A percentile compares a stretch with the other conserved stretches of the same genome.
Conservation (phyloP, 169 alveolate genomes). For the Plasmodium cynomolgi region DNA sequence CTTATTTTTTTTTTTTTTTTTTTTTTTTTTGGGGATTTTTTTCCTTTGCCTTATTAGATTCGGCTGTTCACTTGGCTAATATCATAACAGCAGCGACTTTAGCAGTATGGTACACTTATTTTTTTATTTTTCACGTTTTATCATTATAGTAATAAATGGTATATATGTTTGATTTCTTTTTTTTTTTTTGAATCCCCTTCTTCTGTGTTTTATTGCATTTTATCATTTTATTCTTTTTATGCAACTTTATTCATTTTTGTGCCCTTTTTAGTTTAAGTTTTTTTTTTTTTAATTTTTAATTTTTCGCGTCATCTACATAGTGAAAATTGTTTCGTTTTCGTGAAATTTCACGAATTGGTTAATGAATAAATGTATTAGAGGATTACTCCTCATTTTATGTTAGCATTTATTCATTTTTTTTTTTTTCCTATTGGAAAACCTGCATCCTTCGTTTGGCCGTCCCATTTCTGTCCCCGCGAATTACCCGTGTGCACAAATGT, state of each 20-base stretch:
- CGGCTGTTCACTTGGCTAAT: neutral
- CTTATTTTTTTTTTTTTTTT: neutral
- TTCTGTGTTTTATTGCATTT: neutral
- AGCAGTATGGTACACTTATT: neutral
- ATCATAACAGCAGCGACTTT: neutral
- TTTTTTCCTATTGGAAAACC: neutral
- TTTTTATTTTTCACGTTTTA: neutral
- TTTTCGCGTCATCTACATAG: neutral
- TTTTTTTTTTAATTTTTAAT: neutral
- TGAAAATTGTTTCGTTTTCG: conserved; percentile 3
- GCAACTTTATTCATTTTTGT: neutral
- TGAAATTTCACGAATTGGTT: neutral
- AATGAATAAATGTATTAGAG: neutral
- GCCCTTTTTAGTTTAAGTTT: conserved; percentile 8
- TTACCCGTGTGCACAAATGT: neutral
- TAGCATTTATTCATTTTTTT: neutral
- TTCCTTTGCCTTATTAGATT: neutral
- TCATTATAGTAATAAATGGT: neutral
- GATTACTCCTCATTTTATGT: neutral
- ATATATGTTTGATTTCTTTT: neutral
- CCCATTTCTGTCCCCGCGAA: neutral
- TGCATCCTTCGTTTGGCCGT: neutral
- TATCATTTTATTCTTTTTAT: neutral
- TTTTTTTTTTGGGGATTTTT: neutral
- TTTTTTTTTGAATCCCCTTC: neutral